Percentiles rank a stretch among this genome's conserved stretches.
Conservation (phyloP, 163 green algal species). For the Scenedesmus sp. region DNA sequence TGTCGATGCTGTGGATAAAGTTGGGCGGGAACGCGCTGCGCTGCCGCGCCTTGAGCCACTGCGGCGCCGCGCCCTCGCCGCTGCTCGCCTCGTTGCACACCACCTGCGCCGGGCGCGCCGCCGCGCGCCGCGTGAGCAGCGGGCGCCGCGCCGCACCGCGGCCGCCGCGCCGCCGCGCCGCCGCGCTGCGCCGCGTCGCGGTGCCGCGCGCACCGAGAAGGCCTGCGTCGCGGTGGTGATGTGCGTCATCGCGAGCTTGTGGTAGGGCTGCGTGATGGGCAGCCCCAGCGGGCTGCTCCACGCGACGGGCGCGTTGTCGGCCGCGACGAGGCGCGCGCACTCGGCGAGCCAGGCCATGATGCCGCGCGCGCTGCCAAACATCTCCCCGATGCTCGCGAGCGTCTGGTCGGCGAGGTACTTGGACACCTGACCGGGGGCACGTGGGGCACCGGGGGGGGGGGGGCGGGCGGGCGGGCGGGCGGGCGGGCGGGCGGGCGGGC, state of each 20-base stretch:
- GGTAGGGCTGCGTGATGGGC: slow-evolving; percentile 95
- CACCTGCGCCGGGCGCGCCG: not conserved
- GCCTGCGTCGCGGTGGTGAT: slow-evolving; percentile 29
- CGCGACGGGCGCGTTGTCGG: slow-evolving; percentile 63
- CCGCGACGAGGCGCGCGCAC: slow-evolving; percentile 75
- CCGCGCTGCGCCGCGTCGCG: not conserved
- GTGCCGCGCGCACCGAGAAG: slow-evolving; percentile 29
- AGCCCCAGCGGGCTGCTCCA: slow-evolving; percentile 95
- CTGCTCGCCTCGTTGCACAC: slow-evolving; percentile 8
- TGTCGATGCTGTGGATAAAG: slow-evolving; percentile 97
- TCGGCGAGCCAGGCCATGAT: slow-evolving; percentile 94
- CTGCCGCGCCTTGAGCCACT: slow-evolving; percentile 76
- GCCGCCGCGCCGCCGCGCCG: too few relatives aligned
- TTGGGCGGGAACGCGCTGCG: slow-evolving; percentile 97
- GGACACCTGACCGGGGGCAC: slow-evolving; percentile 55
- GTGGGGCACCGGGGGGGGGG: too few relatives aligned
- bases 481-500: too few relatives aligned
- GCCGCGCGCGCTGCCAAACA: slow-evolving; percentile 84
- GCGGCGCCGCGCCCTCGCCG: slow-evolving; percentile 29
- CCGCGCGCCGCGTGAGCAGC: not conserved
- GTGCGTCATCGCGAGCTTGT: slow-evolving; percentile 1
- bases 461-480: too few relatives aligned
- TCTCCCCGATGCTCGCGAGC: slow-evolving; percentile 80
- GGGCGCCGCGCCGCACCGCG: not conserved
- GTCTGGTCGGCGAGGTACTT: slow-evolving; percentile 76